Percentiles rank a stretch among this genome's conserved stretches.
phyloP scores from a whole-genome alignment of 495 filamentous ascomycete genomes.

The Aspergillus indologenus region DNA sequence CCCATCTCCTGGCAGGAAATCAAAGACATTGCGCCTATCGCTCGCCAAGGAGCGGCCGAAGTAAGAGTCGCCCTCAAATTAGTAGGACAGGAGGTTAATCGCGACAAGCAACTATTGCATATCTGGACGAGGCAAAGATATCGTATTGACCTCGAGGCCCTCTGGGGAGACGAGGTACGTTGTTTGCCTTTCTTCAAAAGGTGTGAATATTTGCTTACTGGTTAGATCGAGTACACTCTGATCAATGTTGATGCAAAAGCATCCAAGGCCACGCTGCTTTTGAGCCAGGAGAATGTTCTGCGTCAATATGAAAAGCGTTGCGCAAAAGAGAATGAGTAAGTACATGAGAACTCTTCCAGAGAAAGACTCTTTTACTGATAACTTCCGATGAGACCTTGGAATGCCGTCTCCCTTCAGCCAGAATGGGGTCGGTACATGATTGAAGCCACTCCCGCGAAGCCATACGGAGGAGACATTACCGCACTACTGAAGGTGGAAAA shows the following conservation, averaged over 20 bases:
- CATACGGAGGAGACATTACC: neutral
- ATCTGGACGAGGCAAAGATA: slow-evolving; percentile 1
- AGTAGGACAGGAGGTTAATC: neutral
- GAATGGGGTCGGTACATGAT: slow-evolving; percentile 6
- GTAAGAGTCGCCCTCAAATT: neutral
- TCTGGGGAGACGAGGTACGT: slow-evolving; percentile 5
- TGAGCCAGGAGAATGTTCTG: slow-evolving; percentile 2
- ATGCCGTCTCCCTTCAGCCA: neutral
- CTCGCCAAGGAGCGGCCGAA: neutral
- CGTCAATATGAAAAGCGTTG: neutral
- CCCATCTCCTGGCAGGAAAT: slow-evolving; percentile 1
- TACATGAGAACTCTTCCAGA: neutral
- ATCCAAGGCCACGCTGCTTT: neutral
- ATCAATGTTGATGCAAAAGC: neutral
- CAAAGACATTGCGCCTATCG: neutral
- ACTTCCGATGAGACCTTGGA: neutral
- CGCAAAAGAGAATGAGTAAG: neutral
- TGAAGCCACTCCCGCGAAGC: neutral
- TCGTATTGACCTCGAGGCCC: neutral
- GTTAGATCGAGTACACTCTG: slow-evolving; percentile 3
- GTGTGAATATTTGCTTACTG: neutral
- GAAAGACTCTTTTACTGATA: neutral
- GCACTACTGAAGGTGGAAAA: neutral
- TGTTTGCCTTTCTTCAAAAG: neutral
- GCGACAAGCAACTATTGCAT: neutral